These are phyloP conservation scores for Aspergillus viridinutans DNA, from an alignment of 2,329 filamentous ascomycete genomes.

Conservation along the genomic window DNA sequence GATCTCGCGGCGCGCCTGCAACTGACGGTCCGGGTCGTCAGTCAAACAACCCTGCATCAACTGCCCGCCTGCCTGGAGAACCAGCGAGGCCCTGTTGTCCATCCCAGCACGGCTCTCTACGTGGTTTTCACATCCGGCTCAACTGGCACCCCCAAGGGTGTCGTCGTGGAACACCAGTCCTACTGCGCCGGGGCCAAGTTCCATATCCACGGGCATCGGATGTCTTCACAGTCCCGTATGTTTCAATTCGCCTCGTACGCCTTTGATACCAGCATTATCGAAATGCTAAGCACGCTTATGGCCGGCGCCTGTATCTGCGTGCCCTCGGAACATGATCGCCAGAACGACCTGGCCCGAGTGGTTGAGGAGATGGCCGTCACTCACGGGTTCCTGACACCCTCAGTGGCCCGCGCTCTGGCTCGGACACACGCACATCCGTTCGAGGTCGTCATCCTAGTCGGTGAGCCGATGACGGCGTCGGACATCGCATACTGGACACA, in stretches of 20 bases:
- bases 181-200: slow-evolving; percentile 48
- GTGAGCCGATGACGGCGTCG: slow-evolving; percentile 26
- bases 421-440: slow-evolving; percentile 22
- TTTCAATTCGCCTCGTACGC: slow-evolving; percentile 43
- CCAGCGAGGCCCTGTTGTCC: no score
- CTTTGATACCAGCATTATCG: slow-evolving; percentile 43
- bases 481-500: slow-evolving; percentile 30
- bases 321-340: slow-evolving; percentile 38
- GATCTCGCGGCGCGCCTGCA: no score
- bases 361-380: slow-evolving; percentile 40
- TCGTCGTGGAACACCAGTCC: slow-evolving; percentile 55
- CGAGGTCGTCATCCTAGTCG: slow-evolving; percentile 29
- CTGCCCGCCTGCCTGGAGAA: no score
- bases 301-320: slow-evolving; percentile 45
- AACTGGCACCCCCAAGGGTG: slow-evolving; percentile 50
- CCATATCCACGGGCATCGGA: slow-evolving; percentile 43
- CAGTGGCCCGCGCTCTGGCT: slow-evolving; percentile 41
- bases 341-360: slow-evolving; percentile 34
- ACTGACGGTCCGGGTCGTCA: no score
- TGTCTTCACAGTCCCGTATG: slow-evolving; percentile 39
- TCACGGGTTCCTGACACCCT: slow-evolving; percentile 49
- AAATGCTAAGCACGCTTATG: slow-evolving; percentile 28
- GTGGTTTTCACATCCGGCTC: slow-evolving; percentile 53
- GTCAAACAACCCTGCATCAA: no score
- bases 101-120: slow-evolving; percentile 31